Evolutionary conservation across 768 basidiomycete genomes (phyloP).

Genomic region (Boletus sensibilis): DNA sequence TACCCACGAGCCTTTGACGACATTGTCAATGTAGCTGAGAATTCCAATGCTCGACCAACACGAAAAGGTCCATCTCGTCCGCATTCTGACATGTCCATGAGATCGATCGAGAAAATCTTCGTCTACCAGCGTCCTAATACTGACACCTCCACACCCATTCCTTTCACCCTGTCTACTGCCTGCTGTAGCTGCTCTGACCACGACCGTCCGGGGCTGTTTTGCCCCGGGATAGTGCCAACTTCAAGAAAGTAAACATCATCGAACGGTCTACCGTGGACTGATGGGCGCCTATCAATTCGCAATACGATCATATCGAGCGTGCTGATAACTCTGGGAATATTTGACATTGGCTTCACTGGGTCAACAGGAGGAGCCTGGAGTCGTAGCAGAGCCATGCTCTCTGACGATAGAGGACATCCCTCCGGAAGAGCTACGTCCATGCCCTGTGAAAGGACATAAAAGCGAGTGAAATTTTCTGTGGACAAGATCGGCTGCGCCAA

Average conservation of each 20-base stretch:
- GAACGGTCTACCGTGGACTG: constrained; percentile 45
- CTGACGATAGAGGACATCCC: constrained; percentile 18
- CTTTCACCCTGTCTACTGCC: constrained; percentile 35
- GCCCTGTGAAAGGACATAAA: constrained; percentile 54
- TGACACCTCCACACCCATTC: constrained; percentile 36
- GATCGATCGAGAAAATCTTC: not conserved
- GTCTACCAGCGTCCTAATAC: constrained; percentile 53
- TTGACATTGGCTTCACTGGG: not conserved
- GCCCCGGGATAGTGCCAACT: constrained; percentile 27
- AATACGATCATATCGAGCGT: constrained; percentile 43
- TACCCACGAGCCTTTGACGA: not conserved
- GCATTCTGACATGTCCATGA: not conserved
- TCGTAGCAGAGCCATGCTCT: constrained; percentile 40
- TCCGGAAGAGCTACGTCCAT: constrained; percentile 30
- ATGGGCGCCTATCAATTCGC: constrained; percentile 68
- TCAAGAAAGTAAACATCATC: constrained; percentile 67
- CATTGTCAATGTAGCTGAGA: not conserved
- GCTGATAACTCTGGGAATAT: constrained; percentile 28
- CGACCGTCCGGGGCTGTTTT: not conserved
- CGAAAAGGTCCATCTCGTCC: not conserved
- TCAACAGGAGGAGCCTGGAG: constrained; percentile 18
- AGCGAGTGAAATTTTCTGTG: constrained; percentile 67
- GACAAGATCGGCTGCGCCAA: not conserved
- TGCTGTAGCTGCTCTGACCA: constrained; percentile 39
- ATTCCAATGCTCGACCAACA: not conserved